Percentiles rank a stretch among this genome's conserved stretches.
These are phyloP conservation scores for Saposhnikovia divaricata DNA, from an alignment of 129 eudicot genomes.

Conservation along the genomic window DNA sequence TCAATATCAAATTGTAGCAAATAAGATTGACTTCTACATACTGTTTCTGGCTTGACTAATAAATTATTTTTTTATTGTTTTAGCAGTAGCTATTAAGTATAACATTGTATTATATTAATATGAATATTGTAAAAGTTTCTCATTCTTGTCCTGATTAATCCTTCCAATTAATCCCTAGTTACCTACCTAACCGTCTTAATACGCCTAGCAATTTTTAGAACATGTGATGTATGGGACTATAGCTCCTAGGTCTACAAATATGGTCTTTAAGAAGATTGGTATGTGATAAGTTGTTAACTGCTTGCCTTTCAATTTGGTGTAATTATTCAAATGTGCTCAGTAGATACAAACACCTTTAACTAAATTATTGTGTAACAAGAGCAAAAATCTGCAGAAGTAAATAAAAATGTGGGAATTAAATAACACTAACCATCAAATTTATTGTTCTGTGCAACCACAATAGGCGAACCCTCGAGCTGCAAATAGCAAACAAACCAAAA, in stretches of 20 bases:
- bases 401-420: not conserved
- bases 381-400: not conserved
- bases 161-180: not conserved
- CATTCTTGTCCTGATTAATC: not conserved
- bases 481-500: conserved; percentile 13
- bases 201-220: not conserved
- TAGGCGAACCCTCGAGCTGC: conserved; percentile 92
- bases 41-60: not conserved
- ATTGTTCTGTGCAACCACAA: conserved; percentile 89
- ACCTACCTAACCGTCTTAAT: not conserved
- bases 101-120: not conserved
- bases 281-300: not conserved
- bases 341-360: not conserved
- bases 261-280: not conserved
- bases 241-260: not conserved
- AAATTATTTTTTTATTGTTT: not conserved
- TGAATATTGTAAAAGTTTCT: not conserved
- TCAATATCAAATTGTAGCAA: not conserved
- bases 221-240: not conserved
- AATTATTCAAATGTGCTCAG: not conserved
- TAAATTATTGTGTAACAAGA: not conserved
- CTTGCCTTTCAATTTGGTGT: not conserved
- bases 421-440: conserved; percentile 77
- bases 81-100: not conserved
- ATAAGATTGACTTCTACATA: not conserved